Evolutionary conservation across 257 asterid species (phyloP).

Genomic region (Petunia secreta): DNA sequence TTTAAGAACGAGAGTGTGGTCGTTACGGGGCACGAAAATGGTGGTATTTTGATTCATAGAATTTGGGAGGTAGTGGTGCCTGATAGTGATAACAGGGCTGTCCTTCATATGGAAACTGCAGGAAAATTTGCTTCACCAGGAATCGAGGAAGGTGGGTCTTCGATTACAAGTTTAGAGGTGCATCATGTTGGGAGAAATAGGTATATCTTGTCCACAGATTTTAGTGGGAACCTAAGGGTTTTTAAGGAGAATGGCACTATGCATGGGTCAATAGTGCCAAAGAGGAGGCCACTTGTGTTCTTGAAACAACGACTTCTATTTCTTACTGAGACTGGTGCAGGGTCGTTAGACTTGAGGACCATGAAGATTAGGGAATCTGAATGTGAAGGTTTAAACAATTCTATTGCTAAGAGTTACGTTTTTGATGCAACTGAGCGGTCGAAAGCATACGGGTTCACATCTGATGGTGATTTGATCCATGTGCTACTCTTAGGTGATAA

Average conservation of each 20-base stretch:
- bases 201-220: conserved; percentile 64
- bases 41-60: conserved; percentile 66
- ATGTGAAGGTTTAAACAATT: conserved; percentile 86
- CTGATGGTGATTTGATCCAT: conserved; percentile 79
- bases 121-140: conserved; percentile 55
- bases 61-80: conserved; percentile 71
- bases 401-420: conserved; percentile 60
- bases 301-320: conserved; percentile 92
- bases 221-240: conserved; percentile 60
- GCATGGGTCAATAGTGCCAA: conserved; percentile 61
- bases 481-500: conserved; percentile 76
- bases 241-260: conserved; percentile 71
- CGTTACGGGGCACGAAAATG: conserved; percentile 79
- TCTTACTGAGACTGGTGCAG: conserved; percentile 89
- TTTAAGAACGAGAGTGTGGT: conserved; percentile 83
- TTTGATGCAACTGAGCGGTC: conserved; percentile 85
- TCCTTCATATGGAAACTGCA: conserved; percentile 52
- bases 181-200: conserved; percentile 87
- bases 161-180: conserved; percentile 60
- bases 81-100: conserved; percentile 64
- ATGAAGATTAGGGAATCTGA: conserved; percentile 82
- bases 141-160: conserved; percentile 35
- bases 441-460: conserved; percentile 80
- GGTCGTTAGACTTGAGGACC: conserved; percentile 90
- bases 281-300: conserved; percentile 70